Evolutionary conservation across 1,284 basidiomycete genomes (phyloP), one percentile per base, ranked within the genome.

Genomic region (Ceratobasidium papillatum): DNA sequence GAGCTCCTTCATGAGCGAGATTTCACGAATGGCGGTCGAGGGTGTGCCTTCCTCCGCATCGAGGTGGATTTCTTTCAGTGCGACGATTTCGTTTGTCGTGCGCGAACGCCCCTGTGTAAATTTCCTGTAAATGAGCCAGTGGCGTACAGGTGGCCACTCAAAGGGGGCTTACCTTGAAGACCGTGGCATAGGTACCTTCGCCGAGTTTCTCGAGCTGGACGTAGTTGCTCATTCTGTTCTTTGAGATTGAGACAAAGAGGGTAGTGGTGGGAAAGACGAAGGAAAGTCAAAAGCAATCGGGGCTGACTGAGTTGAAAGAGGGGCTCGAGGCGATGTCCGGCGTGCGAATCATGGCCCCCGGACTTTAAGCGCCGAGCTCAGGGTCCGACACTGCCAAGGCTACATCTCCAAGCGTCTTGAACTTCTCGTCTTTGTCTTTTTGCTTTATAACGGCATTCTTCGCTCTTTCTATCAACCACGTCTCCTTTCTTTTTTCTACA

Each of bases 21-120:
- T 97, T 84, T 98, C 95, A 64, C 95, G 92, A 80, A 98, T 98
- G 66, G 95, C 95, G 30, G 95, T 98, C 11, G 94, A 96, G 45
- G 95, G 95, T 0, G 95, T 98, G 56, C 95, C 95, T 83, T 98
- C 95, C 82, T 98, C 95, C 7, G 95, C 93, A 84, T 98, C 95
- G 76, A 98, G 91, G 80, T 97, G 95, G 77, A 97, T 97, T 84
- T 96, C 95, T 82, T 97, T 97, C 74, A 97, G 83, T 14, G 94
- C 94, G 12, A 96, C 94, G 75, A 95, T 92, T 81, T 95, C 94
- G 80, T 95, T 95, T 30, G 93, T 95, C 41, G 93, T 93, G 77
- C 93, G 86, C 38, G 92, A 92, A 76, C 93, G 87, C 25, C 94
- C 94, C 93, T 95, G 79, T 19, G 76, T 71, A 12, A 80, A 80